phyloP scores from a whole-genome alignment of 2,329 filamentous ascomycete genomes.

The Epichloe amarillans region DNA sequence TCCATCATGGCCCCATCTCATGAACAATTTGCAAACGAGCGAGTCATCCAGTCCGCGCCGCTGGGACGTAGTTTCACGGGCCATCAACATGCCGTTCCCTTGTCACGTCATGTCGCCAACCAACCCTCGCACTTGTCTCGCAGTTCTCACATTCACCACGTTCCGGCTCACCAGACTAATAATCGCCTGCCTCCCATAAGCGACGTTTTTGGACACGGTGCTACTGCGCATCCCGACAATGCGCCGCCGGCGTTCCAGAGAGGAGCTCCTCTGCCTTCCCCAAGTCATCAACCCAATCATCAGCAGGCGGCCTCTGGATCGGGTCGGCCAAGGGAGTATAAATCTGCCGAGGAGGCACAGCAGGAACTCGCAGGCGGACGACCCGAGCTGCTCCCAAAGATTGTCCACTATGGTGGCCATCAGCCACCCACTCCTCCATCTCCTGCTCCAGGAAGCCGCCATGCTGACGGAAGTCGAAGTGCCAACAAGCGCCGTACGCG shows the following conservation, averaged over 20 bases:
- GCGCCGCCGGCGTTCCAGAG: slow-evolving; percentile 38
- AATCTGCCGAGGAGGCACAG: slow-evolving; percentile 91
- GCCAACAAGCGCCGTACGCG: slow-evolving; percentile 61
- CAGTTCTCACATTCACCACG: slow-evolving; percentile 81
- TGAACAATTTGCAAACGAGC: slow-evolving; percentile 81
- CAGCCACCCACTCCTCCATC: slow-evolving; percentile 88
- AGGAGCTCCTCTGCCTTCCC: slow-evolving; percentile 61
- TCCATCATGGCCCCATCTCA: slow-evolving; percentile 93
- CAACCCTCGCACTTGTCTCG: slow-evolving; percentile 72
- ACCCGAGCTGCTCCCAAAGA: slow-evolving; percentile 79
- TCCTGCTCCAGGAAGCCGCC: slow-evolving; percentile 43
- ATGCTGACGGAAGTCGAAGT: slow-evolving; percentile 39
- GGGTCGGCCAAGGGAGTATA: slow-evolving; percentile 69
- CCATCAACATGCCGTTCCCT: slow-evolving; percentile 62
- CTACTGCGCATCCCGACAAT: slow-evolving; percentile 49
- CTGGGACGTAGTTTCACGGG: slow-evolving; percentile 92
- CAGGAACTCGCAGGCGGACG: slow-evolving; percentile 82
- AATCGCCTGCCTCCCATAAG: slow-evolving; percentile 89
- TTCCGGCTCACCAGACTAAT: slow-evolving; percentile 74
- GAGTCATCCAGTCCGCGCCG: slow-evolving; percentile 92
- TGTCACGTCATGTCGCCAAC: slow-evolving; percentile 66
- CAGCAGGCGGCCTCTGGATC: slow-evolving; percentile 37
- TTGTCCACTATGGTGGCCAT: slow-evolving; percentile 90
- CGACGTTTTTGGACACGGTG: slow-evolving; percentile 80
- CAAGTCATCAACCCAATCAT: slow-evolving; percentile 48